Conservation (phyloP, 108 stramenopile species). For the Cafeteria roenbergensis region DNA sequence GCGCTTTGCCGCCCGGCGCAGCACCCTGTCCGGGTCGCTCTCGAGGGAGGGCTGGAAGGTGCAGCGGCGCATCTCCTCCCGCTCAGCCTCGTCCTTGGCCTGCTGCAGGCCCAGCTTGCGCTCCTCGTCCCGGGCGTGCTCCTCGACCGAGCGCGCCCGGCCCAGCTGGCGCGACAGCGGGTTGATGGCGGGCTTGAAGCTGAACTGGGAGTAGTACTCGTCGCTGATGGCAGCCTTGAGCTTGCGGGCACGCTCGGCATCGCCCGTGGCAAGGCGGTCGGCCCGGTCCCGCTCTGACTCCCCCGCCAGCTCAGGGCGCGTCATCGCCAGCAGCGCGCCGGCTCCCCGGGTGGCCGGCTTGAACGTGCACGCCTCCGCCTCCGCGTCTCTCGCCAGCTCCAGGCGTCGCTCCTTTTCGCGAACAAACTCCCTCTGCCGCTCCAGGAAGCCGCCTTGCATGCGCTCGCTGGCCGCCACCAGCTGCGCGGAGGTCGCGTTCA, state of each 20-base stretch:
- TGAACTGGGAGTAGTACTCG: background rate
- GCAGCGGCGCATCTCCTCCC: conserved; percentile 1
- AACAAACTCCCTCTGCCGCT: background rate
- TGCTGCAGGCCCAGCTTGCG: background rate
- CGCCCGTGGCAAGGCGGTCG: background rate
- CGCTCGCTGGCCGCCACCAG: background rate
- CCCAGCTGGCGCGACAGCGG: background rate
- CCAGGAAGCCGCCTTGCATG: background rate
- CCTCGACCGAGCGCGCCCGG: background rate
- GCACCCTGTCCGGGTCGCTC: background rate
- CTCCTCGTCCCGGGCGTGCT: background rate
- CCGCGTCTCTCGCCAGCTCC: background rate
- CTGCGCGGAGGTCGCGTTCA: background rate
- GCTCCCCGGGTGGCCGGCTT: background rate
- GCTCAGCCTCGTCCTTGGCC: background rate
- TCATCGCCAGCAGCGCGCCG: background rate
- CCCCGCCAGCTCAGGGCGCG: no score
- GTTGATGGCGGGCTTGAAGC: background rate
- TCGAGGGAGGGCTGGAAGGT: background rate
- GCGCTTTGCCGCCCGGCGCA: background rate
- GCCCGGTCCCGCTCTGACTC: background rate
- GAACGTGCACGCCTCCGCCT: background rate
- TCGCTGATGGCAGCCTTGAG: background rate
- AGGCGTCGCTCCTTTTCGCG: background rate
- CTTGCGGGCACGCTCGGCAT: background rate